phyloP scores from a whole-genome alignment of 169 alveolate species.

The Perkinsus olseni region DNA sequence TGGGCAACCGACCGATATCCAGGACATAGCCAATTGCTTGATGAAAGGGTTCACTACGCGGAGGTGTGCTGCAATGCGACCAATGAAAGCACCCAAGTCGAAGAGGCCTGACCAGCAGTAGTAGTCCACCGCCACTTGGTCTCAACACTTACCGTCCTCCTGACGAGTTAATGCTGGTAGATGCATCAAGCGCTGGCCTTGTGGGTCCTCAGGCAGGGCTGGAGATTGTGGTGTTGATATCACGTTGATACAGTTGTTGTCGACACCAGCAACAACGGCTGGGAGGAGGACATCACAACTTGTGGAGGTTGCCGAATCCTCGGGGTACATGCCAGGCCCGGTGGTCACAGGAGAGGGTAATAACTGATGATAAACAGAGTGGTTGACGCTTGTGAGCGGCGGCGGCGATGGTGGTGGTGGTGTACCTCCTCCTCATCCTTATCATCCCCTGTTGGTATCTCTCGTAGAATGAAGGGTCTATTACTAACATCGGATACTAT shows the following conservation, averaged over 20 bases:
- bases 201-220: not conserved
- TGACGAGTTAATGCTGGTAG: too few species aligned
- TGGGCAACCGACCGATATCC: conserved; percentile 23
- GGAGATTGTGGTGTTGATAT: not conserved
- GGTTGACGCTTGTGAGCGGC: not conserved
- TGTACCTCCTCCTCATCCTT: not conserved
- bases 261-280: not conserved
- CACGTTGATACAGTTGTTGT: not conserved
- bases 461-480: not conserved
- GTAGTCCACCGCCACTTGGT: too few species aligned
- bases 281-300: not conserved
- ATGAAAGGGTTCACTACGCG: conserved; percentile 30
- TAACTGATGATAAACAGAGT: not conserved
- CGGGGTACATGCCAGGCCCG: not conserved
- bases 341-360: not conserved
- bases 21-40: conserved; percentile 24
- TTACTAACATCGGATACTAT: not conserved
- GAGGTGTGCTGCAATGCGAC: conserved; percentile 17
- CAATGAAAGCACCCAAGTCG: conserved; percentile 16
- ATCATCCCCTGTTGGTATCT: not conserved
- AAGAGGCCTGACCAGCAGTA: not conserved
- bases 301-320: not conserved
- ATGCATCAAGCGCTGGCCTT: not conserved
- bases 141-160: too few species aligned
- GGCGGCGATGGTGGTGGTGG: not conserved